Percentiles rank a stretch among this genome's conserved stretches.
Evolutionary conservation across 768 basidiomycete genomes (phyloP).

Genomic region (Clathrus columnatus): DNA sequence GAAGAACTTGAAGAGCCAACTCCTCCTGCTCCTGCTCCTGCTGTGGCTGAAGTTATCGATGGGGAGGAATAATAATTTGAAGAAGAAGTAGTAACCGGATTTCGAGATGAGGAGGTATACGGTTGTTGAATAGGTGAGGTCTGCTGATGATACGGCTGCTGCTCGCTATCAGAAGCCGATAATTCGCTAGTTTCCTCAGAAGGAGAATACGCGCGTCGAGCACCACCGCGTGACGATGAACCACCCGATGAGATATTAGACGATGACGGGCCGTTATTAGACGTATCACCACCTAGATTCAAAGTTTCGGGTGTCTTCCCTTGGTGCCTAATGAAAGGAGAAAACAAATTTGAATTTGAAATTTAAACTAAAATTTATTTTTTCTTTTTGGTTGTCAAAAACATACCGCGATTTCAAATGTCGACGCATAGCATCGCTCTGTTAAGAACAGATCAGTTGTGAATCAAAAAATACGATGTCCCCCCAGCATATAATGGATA

Average conservation of each 20-base stretch:
- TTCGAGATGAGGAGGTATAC: neutral
- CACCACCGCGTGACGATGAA: slow-evolving; percentile 1
- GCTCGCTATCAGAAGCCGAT: slow-evolving; percentile 9
- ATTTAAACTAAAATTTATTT: neutral
- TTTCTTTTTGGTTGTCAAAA: neutral
- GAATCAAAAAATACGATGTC: neutral
- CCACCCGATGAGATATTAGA: neutral
- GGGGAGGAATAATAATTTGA: neutral
- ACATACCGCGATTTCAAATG: slow-evolving; percentile 72
- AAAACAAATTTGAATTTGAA: neutral
- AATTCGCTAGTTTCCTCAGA: slow-evolving; percentile 6
- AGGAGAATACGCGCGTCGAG: neutral
- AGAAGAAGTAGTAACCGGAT: neutral
- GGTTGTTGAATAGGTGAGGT: neutral
- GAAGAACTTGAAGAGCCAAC: slow-evolving; percentile 4
- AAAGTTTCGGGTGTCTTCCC: slow-evolving; percentile 10
- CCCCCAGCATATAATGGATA: neutral
- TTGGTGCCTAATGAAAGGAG: neutral
- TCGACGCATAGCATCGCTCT: slow-evolving; percentile 77
- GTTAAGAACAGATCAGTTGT: slow-evolving; percentile 14
- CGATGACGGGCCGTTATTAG: neutral
- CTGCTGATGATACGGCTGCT: neutral
- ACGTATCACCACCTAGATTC: neutral
- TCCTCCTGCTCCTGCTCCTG: too few species aligned
- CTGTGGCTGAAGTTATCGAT: neutral